Percentiles rank a stretch among this genome's conserved stretches.
Conservation (phyloP, 441 rosid genomes). For the Eruca vesicaria region DNA sequence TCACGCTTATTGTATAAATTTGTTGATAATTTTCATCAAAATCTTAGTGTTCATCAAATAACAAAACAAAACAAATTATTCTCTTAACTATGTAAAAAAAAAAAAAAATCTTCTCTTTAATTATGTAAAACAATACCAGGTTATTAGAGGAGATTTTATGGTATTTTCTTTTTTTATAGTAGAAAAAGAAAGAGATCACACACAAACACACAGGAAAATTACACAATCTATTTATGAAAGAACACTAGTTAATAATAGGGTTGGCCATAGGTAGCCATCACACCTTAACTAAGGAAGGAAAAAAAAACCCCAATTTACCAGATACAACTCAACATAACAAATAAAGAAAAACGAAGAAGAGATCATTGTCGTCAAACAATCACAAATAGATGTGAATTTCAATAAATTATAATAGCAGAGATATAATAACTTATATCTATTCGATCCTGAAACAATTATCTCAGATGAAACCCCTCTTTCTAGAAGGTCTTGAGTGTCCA, state of each 20-base stretch:
- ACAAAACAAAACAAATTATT: neutral
- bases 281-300: slow-evolving; percentile 34
- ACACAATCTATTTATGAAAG: slow-evolving; percentile 9
- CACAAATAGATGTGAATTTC: slow-evolving; percentile 18
- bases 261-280: slow-evolving; percentile 53
- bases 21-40: neutral
- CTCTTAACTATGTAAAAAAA: too few relatives aligned
- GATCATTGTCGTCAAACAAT: slow-evolving; percentile 23
- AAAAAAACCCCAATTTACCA: slow-evolving; percentile 31
- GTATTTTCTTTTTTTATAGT: neutral
- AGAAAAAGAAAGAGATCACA: neutral
- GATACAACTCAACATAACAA: slow-evolving; percentile 17
- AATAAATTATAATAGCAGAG: neutral
- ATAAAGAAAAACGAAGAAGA: slow-evolving; percentile 13
- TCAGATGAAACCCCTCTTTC: slow-evolving; percentile 8
- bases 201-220: slow-evolving; percentile 9
- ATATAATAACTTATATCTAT: neutral
- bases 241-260: slow-evolving; percentile 33
- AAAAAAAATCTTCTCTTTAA: neutral
- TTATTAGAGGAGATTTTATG: neutral
- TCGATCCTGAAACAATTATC: neutral
- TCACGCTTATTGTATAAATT: neutral
- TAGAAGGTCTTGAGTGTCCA: neutral
- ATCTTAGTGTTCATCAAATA: neutral
- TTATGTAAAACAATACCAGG: neutral